Evolutionary conservation across 768 basidiomycete genomes (phyloP).

Genomic region (Mycena chlorophos): DNA sequence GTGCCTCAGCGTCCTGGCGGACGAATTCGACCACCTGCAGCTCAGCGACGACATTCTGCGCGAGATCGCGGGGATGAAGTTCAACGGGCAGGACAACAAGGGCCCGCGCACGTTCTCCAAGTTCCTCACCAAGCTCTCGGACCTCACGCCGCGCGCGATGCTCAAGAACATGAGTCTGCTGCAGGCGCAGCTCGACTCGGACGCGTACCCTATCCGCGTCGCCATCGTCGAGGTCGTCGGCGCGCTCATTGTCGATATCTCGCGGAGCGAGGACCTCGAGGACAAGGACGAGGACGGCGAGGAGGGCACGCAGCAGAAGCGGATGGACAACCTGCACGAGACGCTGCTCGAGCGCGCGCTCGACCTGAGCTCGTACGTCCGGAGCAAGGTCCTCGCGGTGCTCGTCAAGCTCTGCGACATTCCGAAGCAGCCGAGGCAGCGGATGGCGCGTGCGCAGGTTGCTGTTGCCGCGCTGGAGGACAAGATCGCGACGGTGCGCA

Average conservation of each 20-base stretch:
- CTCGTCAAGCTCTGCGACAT: constrained; percentile 74
- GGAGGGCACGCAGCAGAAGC: constrained; percentile 58
- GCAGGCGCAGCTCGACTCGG: constrained; percentile 85
- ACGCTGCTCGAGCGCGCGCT: constrained; percentile 84
- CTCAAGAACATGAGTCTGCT: constrained; percentile 89
- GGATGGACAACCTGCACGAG: constrained; percentile 79
- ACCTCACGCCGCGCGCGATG: constrained; percentile 75
- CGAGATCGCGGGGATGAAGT: constrained; percentile 78
- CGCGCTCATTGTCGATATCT: constrained; percentile 80
- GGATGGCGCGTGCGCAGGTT: constrained; percentile 71
- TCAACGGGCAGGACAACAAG: constrained; percentile 82
- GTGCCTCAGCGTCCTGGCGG: constrained; percentile 72
- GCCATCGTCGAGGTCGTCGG: constrained; percentile 91
- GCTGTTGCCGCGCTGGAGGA: constrained; percentile 84
- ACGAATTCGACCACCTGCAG: constrained; percentile 86
- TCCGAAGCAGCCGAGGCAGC: constrained; percentile 84
- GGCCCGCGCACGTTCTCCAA: constrained; percentile 81
- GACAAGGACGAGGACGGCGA: constrained; percentile 47
- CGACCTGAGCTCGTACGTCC: constrained; percentile 88
- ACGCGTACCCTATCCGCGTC: constrained; percentile 97
- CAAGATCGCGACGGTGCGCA: constrained; percentile 87
- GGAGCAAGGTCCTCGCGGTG: constrained; percentile 81
- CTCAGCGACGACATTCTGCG: constrained; percentile 89
- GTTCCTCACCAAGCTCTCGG: constrained; percentile 81
- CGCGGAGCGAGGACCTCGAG: constrained; percentile 53